phyloP scores from a whole-genome alignment of 1,139 yeast genomes.

The Chernovozyma aurita region DNA sequence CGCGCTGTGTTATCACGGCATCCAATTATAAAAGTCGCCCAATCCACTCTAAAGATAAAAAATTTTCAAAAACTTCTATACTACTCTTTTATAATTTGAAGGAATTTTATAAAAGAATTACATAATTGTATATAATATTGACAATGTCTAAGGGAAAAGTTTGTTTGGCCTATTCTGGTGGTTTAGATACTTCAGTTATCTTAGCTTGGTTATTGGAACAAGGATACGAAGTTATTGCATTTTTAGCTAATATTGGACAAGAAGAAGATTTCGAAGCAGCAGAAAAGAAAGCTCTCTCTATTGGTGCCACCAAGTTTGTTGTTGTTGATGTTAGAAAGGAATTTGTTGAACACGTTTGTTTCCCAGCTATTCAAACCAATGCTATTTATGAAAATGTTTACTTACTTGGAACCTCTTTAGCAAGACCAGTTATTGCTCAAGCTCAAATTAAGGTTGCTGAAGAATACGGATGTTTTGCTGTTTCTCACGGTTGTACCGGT shows the following conservation, averaged over 20 bases:
- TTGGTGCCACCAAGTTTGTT: conserved; percentile 95
- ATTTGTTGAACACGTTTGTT: conserved; percentile 87
- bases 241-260: conserved; percentile 97
- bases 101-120: background rate
- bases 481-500: conserved; percentile 98
- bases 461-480: conserved; percentile 97
- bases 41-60: conserved; percentile 9
- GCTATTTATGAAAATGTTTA: conserved; percentile 97
- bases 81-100: background rate
- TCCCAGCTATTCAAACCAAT: conserved; percentile 95
- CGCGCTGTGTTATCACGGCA: conserved; percentile 35
- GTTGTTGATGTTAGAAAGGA: conserved; percentile 93
- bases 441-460: conserved; percentile 97
- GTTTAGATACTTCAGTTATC: conserved; percentile 95
- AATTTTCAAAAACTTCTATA: conserved; percentile 13
- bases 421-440: conserved; percentile 97
- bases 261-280: conserved; percentile 99
- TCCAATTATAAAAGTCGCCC: conserved; percentile 5
- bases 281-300: conserved; percentile 89
- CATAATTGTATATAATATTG: background rate
- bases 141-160: conserved; percentile 94
- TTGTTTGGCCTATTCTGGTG: conserved; percentile 98
- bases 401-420: conserved; percentile 92
- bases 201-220: conserved; percentile 97
- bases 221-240: conserved; percentile 97